Evolutionary conservation across 2,329 filamentous ascomycete species (phyloP), one percentile per base, ranked within the genome.

Genomic region (Celoporthe dispersa): DNA sequence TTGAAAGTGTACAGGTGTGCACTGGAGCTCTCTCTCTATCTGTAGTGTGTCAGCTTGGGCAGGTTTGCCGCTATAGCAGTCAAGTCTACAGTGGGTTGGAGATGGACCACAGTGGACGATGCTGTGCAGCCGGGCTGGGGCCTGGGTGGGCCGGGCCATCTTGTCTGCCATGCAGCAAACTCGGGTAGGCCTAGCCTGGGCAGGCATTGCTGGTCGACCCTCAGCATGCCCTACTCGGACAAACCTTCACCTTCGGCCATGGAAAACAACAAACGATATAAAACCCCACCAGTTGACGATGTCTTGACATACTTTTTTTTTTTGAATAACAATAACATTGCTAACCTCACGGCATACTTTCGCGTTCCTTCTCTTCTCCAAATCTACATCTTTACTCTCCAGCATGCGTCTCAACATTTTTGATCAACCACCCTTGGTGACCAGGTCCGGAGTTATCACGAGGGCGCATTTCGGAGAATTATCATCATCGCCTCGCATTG

Each of bases 401-500:
- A 62, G 22, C 22, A 67, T 67, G 66, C 39, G 51, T 62, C 66
- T 61, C 31, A 37, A 22, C 55, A 61, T 53, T 33, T 60, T 25
- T 67, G 33, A 39, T 11, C 39, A 48, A 35, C 28, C 19, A 28
- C 35, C 31, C 44, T 44, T 37, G 55, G 66, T 37, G 66, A 67
- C 25, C 41, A 51, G 25, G 39, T 67, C 39, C 63, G 25, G 35
- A 39, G 33, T 41, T 41, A 53, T 65, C 41, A 53, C 44, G 33
- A 35, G 8, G 7, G 63, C 7, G 22, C 62, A 53, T 37, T 28
- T 33, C 48, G 22, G 12, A 35, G 48, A n/a, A 22, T 57, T 53
- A 33, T 57, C 48, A 66, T 25, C 64, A 66, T 33, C 19, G 7
- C 16, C 33, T 37, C 33, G 12, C 22, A 31, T 37, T 4, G 31